phyloP scores from a whole-genome alignment of 1,284 basidiomycete species.

The Cryptococcus hybrid region DNA sequence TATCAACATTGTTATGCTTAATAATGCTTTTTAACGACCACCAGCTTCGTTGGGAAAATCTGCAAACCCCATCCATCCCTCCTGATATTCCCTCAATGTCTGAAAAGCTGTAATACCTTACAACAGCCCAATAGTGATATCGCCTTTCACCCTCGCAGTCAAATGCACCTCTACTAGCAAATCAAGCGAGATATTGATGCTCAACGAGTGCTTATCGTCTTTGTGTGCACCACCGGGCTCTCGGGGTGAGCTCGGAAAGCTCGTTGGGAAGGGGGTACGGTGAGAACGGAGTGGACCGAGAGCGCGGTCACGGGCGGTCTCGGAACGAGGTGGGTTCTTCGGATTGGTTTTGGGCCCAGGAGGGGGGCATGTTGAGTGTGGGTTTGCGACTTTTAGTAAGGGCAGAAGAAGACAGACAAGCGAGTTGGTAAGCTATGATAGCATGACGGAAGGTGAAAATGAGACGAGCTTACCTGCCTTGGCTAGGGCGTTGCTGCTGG shows the following conservation, averaged over 20 bases:
- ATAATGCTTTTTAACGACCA: neutral
- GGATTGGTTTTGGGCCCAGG: neutral
- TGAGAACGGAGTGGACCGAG: conserved; percentile 1
- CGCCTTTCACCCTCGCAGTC: conserved; percentile 18
- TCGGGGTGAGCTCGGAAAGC: neutral
- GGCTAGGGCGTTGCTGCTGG: neutral
- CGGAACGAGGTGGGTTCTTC: neutral
- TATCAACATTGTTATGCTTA: neutral
- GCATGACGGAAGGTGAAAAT: neutral
- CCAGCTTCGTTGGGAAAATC: neutral
- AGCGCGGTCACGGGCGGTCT: neutral
- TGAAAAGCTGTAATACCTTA: neutral
- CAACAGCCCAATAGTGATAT: conserved; percentile 18
- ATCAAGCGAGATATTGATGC: conserved; percentile 17
- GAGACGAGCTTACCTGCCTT: neutral
- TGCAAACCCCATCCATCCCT: neutral
- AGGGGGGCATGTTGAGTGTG: neutral
- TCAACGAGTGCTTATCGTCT: conserved; percentile 12
- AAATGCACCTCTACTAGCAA: conserved; percentile 17
- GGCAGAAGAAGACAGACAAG: neutral
- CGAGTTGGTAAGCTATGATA: neutral
- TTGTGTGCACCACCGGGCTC: conserved; percentile 2
- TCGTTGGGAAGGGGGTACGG: neutral
- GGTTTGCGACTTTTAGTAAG: neutral
- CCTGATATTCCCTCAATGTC: too few relatives aligned